Conservation (phyloP, 2,329 filamentous ascomycete species). For the Gnomoniopsis sp. region DNA sequence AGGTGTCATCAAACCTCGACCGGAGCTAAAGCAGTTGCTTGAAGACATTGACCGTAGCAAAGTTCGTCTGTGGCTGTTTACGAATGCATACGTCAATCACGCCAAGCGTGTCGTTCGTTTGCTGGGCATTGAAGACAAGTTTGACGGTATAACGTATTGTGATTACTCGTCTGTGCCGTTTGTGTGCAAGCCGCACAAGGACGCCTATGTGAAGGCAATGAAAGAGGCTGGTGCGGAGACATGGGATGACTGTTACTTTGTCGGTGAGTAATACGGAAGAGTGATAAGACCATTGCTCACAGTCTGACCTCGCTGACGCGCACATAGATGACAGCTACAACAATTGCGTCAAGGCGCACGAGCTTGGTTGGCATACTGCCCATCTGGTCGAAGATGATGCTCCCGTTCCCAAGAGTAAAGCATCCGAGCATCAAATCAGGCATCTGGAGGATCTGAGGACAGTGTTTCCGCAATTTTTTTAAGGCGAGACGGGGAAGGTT, state of each 20-base stretch:
- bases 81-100: slow-evolving; percentile 92
- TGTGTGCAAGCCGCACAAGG: slow-evolving; percentile 79
- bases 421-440: slow-evolving; percentile 72
- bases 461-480: slow-evolving; percentile 83
- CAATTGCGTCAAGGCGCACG: slow-evolving; percentile 75
- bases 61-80: slow-evolving; percentile 89
- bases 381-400: slow-evolving; percentile 81
- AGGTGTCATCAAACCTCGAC: slow-evolving; percentile 74
- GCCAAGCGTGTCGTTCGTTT: slow-evolving; percentile 77
- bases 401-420: slow-evolving; percentile 57
- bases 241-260: slow-evolving; percentile 79
- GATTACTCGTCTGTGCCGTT: slow-evolving; percentile 75
- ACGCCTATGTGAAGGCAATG: slow-evolving; percentile 90
- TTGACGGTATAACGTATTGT: slow-evolving; percentile 93
- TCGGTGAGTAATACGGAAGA: slow-evolving; percentile 58
- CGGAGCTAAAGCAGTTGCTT: slow-evolving; percentile 70
- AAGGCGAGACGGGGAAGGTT: slow-evolving; percentile 37
- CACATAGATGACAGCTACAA: slow-evolving; percentile 74
- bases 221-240: slow-evolving; percentile 69
- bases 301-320: neutral
- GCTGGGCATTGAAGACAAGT: slow-evolving; percentile 79
- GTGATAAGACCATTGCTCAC: neutral
- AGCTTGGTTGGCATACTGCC: slow-evolving; percentile 79
- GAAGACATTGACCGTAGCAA: slow-evolving; percentile 79
- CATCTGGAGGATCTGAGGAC: slow-evolving; percentile 71